Percentiles rank a stretch among this genome's conserved stretches.
These are phyloP conservation scores for Saturnispora mendoncae DNA, from an alignment of 805 yeast genomes.

Conservation along the genomic window DNA sequence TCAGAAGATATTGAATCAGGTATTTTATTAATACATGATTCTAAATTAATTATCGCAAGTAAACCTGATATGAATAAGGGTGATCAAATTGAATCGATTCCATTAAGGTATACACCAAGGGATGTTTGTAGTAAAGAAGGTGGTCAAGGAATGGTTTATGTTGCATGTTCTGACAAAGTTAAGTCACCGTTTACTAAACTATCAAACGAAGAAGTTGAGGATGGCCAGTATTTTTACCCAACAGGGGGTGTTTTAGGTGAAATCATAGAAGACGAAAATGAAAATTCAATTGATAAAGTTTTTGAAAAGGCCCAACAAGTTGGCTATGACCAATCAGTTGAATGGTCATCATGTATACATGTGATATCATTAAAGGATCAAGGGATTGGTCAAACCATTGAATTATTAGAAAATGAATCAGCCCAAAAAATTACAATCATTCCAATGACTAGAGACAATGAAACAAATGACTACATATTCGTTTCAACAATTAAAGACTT, in stretches of 20 bases:
- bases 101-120: slow-evolving; percentile 45
- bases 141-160: slow-evolving; percentile 26
- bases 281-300: slow-evolving; percentile 8
- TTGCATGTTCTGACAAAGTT: slow-evolving; percentile 39
- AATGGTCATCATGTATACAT: slow-evolving; percentile 50
- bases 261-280: slow-evolving; percentile 17
- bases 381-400: slow-evolving; percentile 35
- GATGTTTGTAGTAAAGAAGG: slow-evolving; percentile 25
- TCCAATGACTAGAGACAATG: slow-evolving; percentile 27
- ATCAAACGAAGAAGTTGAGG: slow-evolving; percentile 1
- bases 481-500: slow-evolving; percentile 36
- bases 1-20: slow-evolving; percentile 60
- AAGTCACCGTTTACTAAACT: slow-evolving; percentile 10
- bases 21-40: slow-evolving; percentile 50
- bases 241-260: slow-evolving; percentile 18
- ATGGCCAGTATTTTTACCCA: slow-evolving; percentile 11
- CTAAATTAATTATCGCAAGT: slow-evolving; percentile 46
- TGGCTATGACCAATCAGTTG: slow-evolving; percentile 29
- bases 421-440: slow-evolving; percentile 33
- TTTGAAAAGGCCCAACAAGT: slow-evolving; percentile 37
- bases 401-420: slow-evolving; percentile 34
- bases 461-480: slow-evolving; percentile 30
- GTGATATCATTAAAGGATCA: slow-evolving; percentile 31
- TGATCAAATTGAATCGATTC: slow-evolving; percentile 30
- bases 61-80: slow-evolving; percentile 16